phyloP scores from a whole-genome alignment of 805 yeast genomes.

The Sugiyamaella valdiviana region DNA sequence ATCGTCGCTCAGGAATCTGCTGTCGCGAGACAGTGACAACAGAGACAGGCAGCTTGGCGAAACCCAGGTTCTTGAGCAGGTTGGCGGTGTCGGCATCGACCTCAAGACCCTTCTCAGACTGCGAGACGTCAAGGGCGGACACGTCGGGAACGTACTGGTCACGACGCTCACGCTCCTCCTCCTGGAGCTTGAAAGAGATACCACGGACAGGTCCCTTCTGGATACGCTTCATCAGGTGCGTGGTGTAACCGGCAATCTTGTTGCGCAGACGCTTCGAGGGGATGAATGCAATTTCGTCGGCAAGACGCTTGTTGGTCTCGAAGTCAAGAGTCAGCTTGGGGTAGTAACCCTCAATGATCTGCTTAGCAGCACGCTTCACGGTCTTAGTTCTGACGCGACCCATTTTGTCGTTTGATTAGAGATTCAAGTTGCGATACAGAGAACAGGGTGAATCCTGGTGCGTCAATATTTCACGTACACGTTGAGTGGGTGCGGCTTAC shows the following conservation, averaged over 20 bases:
- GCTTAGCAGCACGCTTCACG: conserved; percentile 99
- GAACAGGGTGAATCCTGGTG: background rate
- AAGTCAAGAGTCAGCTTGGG: conserved; percentile 99
- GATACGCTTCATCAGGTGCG: conserved; percentile 99
- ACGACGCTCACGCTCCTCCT: conserved; percentile 99
- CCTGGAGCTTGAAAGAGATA: conserved; percentile 99
- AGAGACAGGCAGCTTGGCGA: conserved; percentile 63
- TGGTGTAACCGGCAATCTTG: conserved; percentile 99
- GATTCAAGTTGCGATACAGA: background rate
- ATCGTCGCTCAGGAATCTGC: conserved; percentile 77
- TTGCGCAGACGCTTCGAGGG: conserved; percentile 99
- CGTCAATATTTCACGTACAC: background rate
- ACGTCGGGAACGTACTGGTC: conserved; percentile 99
- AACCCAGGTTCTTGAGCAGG: conserved; percentile 87
- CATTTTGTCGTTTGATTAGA: conserved; percentile 30
- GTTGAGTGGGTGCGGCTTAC: background rate
- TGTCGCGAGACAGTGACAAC: conserved; percentile 75
- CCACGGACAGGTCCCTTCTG: conserved; percentile 99
- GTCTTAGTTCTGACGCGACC: conserved; percentile 99
- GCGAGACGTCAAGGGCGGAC: conserved; percentile 97
- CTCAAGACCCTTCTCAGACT: conserved; percentile 92
- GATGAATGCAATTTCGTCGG: conserved; percentile 96
- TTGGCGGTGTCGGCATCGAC: conserved; percentile 96
- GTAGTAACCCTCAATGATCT: conserved; percentile 98
- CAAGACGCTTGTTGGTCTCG: conserved; percentile 99